phyloP scores from a whole-genome alignment of 441 rosid genomes.

The Pelargonium fulgidum region DNA sequence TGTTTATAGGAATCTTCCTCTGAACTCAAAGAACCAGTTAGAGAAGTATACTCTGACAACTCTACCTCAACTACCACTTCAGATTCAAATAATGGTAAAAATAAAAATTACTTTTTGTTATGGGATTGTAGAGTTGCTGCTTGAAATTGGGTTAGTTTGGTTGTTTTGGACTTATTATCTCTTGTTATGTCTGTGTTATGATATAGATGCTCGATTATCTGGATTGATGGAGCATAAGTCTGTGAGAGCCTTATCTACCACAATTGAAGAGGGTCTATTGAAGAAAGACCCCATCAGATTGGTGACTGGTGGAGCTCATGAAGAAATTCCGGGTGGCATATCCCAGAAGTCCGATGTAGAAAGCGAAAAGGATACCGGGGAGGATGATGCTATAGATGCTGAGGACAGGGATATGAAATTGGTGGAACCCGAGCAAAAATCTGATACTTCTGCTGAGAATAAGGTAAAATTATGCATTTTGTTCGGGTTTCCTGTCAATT shows the following conservation, averaged over 20 bases:
- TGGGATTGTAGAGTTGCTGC: background rate
- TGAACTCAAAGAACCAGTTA: conserved; percentile 40
- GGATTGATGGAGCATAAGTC: conserved; percentile 48
- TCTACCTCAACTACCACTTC: conserved; percentile 15
- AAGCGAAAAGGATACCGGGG: background rate
- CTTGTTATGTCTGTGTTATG: background rate
- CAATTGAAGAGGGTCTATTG: conserved; percentile 36
- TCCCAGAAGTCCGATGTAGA: background rate
- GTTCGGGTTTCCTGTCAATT: background rate
- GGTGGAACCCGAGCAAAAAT: background rate
- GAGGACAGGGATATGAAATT: background rate
- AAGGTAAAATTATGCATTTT: background rate
- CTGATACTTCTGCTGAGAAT: background rate
- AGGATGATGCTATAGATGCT: background rate
- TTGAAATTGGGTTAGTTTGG: background rate
- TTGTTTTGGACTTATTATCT: background rate
- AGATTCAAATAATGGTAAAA: background rate
- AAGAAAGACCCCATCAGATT: conserved; percentile 37
- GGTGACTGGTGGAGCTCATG: conserved; percentile 31
- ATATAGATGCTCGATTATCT: conserved; percentile 23
- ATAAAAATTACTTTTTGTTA: background rate
- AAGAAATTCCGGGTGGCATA: conserved; percentile 12
- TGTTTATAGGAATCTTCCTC: conserved; percentile 42
- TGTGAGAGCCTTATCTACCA: conserved; percentile 59
- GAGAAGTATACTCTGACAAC: conserved; percentile 44